phyloP scores from a whole-genome alignment of 2,329 filamentous ascomycete genomes.

The Rhinocladiella similis region DNA sequence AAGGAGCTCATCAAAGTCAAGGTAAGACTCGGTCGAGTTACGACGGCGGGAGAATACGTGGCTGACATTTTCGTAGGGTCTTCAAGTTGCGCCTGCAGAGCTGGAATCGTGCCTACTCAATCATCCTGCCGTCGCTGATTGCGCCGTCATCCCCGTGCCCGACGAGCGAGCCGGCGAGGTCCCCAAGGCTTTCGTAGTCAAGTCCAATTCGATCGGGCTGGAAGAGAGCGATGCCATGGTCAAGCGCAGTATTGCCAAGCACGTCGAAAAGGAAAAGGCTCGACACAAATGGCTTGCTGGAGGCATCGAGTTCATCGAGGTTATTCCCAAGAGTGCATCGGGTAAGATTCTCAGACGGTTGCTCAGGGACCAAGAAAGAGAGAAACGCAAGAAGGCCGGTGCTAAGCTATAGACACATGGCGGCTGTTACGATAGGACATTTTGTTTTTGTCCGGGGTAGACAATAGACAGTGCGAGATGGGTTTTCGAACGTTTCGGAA shows the following conservation, averaged over 20 bases:
- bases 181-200: constrained; percentile 65
- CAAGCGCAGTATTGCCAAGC: constrained; percentile 54
- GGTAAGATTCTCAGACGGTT: constrained; percentile 65
- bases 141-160: constrained; percentile 73
- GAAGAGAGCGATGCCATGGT: constrained; percentile 54
- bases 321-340: constrained; percentile 61
- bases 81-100: neutral
- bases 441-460: no score
- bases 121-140: constrained; percentile 74
- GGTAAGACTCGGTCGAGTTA: constrained; percentile 41
- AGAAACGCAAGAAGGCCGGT: constrained; percentile 62
- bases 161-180: constrained; percentile 63
- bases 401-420: constrained; percentile 60
- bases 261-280: constrained; percentile 62
- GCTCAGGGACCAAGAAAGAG: constrained; percentile 73
- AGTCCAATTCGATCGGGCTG: constrained; percentile 52
- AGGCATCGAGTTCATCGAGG: constrained; percentile 58
- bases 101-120: constrained; percentile 66
- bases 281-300: constrained; percentile 64
- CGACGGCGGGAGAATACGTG: no score
- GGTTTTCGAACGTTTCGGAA: neutral
- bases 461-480: no score
- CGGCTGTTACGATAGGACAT: neutral
- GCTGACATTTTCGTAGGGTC: no score
- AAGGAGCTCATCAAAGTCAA: constrained; percentile 80